Base-by-base conservation (phyloP, 2,329 filamentous ascomycete species). In the Raffaelea deltoideospora region DNA sequence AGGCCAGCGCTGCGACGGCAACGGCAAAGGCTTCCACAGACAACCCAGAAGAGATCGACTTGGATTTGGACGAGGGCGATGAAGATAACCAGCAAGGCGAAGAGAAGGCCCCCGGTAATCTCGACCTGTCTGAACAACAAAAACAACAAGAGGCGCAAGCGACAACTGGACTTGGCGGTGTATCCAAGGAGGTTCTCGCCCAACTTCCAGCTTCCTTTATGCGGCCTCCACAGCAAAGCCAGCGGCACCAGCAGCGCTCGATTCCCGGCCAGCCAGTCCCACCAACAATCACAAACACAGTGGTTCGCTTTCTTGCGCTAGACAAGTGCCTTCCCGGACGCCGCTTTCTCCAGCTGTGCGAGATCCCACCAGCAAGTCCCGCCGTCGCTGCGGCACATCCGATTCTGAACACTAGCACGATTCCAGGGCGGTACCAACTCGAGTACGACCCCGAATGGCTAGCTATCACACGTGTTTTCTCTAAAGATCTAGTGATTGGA, bases 371-470 rank as follows among this genome's bases (percentile, higher is more conserved):
- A 10, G 15, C 14, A 17, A 24, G 20, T 21, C 2, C 22, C 6
- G 31, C n/a, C 13, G 18, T 7, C 13, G 13, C 31, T 4, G 37
- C 26, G 5, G 11, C 15, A 11, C 7, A 21, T 10, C 28, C 14
- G 9, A 14, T 19, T 1, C 17, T 9, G 13, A 13, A n/a, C n/a
- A n/a, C n/a, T n/a, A n/a, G n/a, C n/a, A n/a, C n/a, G n/a, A n/a
- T n/a, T n/a, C n/a, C n/a, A n/a, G 32, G 26, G 62, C 2, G 75
- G 1, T 69, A 74, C 46, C 63, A 60, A 10, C 65, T 95, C 1
- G 63, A 76, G 33, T 96, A 98, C 53, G 90, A 98, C 54, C 74
- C 78, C 10, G 90, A 98, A 59, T 98, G 88, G 88, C 75, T 98
- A 8, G 81, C 90, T 30, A 95, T 98, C 44, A 87, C 79, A 11